Evolutionary conservation across 2,329 filamentous ascomycete species (phyloP).

Genomic region (Colletotrichum trifolii): DNA sequence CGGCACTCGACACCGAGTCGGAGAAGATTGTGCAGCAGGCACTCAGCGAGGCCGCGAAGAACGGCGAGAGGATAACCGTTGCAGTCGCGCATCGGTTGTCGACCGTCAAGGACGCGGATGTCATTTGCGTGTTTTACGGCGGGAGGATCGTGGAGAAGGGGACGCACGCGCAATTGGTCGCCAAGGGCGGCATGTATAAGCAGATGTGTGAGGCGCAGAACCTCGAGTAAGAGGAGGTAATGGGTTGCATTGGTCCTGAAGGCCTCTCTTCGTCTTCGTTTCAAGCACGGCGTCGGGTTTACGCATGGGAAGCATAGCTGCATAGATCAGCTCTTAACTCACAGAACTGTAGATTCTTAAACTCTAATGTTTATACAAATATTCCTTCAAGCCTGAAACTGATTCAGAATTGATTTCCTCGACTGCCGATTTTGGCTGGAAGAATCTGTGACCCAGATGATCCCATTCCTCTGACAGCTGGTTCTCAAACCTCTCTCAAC

Average conservation of each 20-base stretch:
- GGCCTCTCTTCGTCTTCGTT: too few species aligned
- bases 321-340: too few species aligned
- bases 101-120: conserved; percentile 67
- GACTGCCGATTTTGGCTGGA: too few species aligned
- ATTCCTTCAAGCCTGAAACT: too few species aligned
- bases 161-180: conserved; percentile 69
- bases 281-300: too few species aligned
- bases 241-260: neutral
- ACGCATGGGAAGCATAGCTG: too few species aligned
- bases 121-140: conserved; percentile 70
- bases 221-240: conserved; percentile 44
- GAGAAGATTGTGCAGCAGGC: conserved; percentile 74
- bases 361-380: too few species aligned
- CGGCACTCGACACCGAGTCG: conserved; percentile 70
- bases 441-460: too few species aligned
- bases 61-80: conserved; percentile 62
- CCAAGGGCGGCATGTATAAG: conserved; percentile 59
- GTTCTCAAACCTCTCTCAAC: too few species aligned
- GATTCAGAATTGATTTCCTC: too few species aligned
- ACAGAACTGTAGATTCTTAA: too few species aligned
- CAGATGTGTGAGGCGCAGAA: conserved; percentile 63
- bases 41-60: conserved; percentile 53
- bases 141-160: conserved; percentile 69
- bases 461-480: too few species aligned
- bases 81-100: conserved; percentile 73